These are phyloP conservation scores for Ustilago shanxiensis DNA, from an alignment of 1,284 basidiomycete species.

Conservation along the genomic window DNA sequence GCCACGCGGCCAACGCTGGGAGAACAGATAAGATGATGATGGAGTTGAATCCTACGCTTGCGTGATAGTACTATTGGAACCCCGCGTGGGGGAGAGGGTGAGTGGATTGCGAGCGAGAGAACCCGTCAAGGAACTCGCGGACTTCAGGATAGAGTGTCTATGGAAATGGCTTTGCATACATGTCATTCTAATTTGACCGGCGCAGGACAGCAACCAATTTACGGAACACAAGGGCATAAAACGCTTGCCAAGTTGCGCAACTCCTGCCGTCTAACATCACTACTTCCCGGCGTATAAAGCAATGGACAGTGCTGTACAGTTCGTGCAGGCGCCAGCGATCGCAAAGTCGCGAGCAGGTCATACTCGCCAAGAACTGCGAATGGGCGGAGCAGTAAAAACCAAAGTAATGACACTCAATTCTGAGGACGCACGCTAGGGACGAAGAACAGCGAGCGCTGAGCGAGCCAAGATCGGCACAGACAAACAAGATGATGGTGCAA, in stretches of 20 bases:
- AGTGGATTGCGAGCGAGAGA: not conserved
- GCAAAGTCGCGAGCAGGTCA: too few relatives aligned
- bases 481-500: too few relatives aligned
- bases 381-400: too few relatives aligned
- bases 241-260: not conserved
- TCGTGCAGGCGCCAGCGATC: not conserved
- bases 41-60: constrained; percentile 10
- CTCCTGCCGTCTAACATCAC: not conserved
- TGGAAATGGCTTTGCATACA: not conserved
- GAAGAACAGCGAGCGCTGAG: too few relatives aligned
- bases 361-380: too few relatives aligned
- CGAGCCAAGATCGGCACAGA: too few relatives aligned
- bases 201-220: not conserved
- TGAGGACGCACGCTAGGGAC: too few relatives aligned
- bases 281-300: not conserved
- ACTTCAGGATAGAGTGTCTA: not conserved
- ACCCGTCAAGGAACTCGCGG: not conserved
- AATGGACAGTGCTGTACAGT: not conserved
- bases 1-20: not conserved
- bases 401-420: too few relatives aligned
- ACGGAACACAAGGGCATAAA: not conserved
- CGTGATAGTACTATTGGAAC: constrained; percentile 10
- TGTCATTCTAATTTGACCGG: not conserved
- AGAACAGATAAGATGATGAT: constrained; percentile 11
- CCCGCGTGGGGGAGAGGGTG: not conserved